These are phyloP conservation scores for Aristolochia californica DNA, from an alignment of 164 flowering plant genomes.

Conservation along the genomic window DNA sequence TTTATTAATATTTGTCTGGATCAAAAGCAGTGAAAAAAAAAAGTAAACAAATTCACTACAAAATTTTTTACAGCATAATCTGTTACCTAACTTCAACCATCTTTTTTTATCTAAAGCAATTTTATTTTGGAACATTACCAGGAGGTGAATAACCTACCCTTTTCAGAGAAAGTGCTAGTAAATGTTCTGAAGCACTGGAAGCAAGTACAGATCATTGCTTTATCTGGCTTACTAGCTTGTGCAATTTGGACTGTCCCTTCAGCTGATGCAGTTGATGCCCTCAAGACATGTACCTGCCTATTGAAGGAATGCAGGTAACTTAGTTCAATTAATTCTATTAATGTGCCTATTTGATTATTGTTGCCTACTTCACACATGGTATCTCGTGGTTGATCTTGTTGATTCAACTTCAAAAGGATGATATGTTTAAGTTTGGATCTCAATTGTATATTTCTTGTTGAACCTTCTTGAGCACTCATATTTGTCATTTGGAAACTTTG, in stretches of 20 bases:
- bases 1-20: too few relatives aligned
- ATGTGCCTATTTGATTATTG: too few relatives aligned
- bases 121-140: conserved; percentile 3
- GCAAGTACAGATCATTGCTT: conserved; percentile 20
- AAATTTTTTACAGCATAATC: background rate
- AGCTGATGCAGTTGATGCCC: conserved; percentile 67
- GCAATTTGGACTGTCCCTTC: conserved; percentile 40
- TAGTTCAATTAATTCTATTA: background rate
- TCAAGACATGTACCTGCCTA: conserved; percentile 75
- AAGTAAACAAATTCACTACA: background rate
- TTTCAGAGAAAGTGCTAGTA: conserved; percentile 6
- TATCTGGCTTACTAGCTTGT: conserved; percentile 37
- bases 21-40: too few relatives aligned
- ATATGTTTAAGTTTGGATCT: too few relatives aligned
- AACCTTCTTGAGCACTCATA: too few relatives aligned
- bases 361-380: too few relatives aligned
- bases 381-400: too few relatives aligned
- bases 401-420: too few relatives aligned
- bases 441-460: too few relatives aligned
- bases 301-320: conserved; percentile 74
- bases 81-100: too few relatives aligned
- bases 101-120: too few relatives aligned
- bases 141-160: conserved; percentile 14
- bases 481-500: too few relatives aligned
- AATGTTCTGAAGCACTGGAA: conserved; percentile 27